A percentile compares a stretch with the other conserved stretches of the same genome.
phyloP scores from a whole-genome alignment of 495 filamentous ascomycete species.

The Penicillium paxilli region DNA sequence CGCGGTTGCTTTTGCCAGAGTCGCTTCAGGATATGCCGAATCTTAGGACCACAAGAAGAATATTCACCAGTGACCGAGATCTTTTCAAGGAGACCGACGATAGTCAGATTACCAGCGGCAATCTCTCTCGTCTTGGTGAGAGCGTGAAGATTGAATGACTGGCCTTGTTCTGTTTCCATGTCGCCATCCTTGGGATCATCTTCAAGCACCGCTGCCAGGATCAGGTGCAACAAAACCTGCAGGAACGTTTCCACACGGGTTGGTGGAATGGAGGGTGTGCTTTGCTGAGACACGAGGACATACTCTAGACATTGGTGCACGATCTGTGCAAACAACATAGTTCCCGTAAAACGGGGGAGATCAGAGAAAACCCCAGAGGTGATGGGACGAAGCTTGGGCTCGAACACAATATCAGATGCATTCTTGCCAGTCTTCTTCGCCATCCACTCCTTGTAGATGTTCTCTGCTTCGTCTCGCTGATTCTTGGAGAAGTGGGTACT shows the following conservation, averaged over 20 bases:
- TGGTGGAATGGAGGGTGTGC: conserved; percentile 68
- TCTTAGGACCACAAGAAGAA: conserved; percentile 79
- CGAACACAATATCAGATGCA: conserved; percentile 84
- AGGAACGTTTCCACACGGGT: conserved; percentile 89
- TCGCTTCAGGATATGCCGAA: conserved; percentile 78
- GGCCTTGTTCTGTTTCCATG: conserved; percentile 40
- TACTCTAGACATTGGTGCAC: conserved; percentile 86
- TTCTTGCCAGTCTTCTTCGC: conserved; percentile 84
- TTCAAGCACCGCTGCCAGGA: conserved; percentile 79
- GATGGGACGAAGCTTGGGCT: conserved; percentile 82
- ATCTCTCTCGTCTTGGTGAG: conserved; percentile 59
- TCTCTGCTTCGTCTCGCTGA: conserved; percentile 94
- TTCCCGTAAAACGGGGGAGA: conserved; percentile 75
- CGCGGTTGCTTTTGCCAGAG: conserved; percentile 79
- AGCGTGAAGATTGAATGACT: conserved; percentile 70
- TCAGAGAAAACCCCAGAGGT: conserved; percentile 71
- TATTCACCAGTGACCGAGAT: conserved; percentile 73
- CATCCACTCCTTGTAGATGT: conserved; percentile 78
- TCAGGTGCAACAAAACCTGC: conserved; percentile 85
- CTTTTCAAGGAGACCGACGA: conserved; percentile 72
- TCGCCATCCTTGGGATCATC: conserved; percentile 64
- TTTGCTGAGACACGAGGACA: conserved; percentile 60
- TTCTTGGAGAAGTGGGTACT: conserved; percentile 94
- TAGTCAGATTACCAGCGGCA: conserved; percentile 59
- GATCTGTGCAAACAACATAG: conserved; percentile 84